Percentiles rank a stretch among this genome's conserved stretches.
These are phyloP conservation scores for Cyclostephanos invisitatus DNA, from an alignment of 108 stramenopile species.

Conservation along the genomic window DNA sequence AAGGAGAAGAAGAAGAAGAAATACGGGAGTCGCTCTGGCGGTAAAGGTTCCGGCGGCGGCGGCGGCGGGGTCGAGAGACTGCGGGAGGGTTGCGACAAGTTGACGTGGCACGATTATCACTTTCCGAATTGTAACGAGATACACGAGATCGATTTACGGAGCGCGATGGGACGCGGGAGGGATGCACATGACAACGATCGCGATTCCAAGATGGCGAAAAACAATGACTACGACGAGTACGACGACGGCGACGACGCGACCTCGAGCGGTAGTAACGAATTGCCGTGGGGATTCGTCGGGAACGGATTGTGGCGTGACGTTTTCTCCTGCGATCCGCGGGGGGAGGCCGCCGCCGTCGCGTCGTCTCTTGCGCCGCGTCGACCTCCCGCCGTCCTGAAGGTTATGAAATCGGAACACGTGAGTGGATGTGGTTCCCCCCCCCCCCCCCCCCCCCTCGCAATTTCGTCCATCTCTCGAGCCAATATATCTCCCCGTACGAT, in stretches of 20 bases:
- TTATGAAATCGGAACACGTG: constrained; percentile 77
- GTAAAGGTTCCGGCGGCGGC: constrained; percentile 4
- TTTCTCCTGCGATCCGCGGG: constrained; percentile 56
- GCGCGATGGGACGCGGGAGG: constrained; percentile 32
- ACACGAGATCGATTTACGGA: constrained; percentile 69
- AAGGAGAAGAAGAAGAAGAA: constrained; percentile 16
- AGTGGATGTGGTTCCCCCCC: no score
- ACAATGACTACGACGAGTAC: no score
- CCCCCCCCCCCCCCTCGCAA: no score
- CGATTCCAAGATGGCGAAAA: no score
- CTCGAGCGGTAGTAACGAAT: background rate
- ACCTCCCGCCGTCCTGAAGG: constrained; percentile 65
- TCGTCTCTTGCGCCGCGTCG: background rate
- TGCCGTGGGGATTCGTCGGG: constrained; percentile 54
- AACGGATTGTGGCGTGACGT: constrained; percentile 79
- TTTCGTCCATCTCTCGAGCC: background rate
- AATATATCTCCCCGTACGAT: no score
- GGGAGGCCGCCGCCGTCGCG: constrained; percentile 7
- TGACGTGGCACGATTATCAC: constrained; percentile 62
- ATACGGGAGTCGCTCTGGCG: background rate
- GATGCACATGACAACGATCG: no score
- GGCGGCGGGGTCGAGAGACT: constrained; percentile 21
- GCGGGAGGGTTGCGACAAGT: constrained; percentile 31
- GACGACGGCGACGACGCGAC: background rate
- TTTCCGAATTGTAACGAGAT: constrained; percentile 75